phyloP scores from a whole-genome alignment of 352 stramenopile species.

The Thalassiosira exigua region DNA sequence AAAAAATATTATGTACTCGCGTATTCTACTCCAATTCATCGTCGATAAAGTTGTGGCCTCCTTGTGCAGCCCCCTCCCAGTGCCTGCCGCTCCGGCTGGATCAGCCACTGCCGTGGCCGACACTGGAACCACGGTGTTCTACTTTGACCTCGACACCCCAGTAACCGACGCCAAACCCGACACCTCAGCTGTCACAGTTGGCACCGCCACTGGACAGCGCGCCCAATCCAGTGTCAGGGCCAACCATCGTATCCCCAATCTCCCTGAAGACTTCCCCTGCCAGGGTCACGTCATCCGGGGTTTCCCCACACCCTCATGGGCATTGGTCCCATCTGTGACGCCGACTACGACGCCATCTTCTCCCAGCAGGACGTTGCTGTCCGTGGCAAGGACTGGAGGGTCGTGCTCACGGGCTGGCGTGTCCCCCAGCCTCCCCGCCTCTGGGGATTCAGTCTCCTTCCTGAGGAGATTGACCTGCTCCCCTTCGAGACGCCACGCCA shows the following conservation, averaged over 20 bases:
- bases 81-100: too few species aligned
- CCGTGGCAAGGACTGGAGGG: too few species aligned
- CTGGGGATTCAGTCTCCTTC: neutral
- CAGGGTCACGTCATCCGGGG: constrained; percentile 2
- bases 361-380: neutral
- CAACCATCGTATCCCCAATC: too few species aligned
- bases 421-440: neutral
- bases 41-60: too few species aligned
- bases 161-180: neutral
- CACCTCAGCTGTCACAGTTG: neutral
- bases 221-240: neutral
- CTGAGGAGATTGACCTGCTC: neutral
- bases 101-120: neutral
- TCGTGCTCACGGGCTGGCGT: neutral
- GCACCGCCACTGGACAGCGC: neutral
- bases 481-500: neutral
- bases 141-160: neutral
- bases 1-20: too few species aligned
- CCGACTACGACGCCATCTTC: neutral
- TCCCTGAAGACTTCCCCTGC: too few species aligned
- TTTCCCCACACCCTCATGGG: constrained; percentile 1
- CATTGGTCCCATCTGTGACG: constrained; percentile 1
- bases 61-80: neutral
- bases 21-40: too few species aligned
- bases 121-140: neutral